Evolutionary conservation across 2,329 filamentous ascomycete species (phyloP), one percentile per base, ranked within the genome.

Genomic region (Paecilomyces variotii): DNA sequence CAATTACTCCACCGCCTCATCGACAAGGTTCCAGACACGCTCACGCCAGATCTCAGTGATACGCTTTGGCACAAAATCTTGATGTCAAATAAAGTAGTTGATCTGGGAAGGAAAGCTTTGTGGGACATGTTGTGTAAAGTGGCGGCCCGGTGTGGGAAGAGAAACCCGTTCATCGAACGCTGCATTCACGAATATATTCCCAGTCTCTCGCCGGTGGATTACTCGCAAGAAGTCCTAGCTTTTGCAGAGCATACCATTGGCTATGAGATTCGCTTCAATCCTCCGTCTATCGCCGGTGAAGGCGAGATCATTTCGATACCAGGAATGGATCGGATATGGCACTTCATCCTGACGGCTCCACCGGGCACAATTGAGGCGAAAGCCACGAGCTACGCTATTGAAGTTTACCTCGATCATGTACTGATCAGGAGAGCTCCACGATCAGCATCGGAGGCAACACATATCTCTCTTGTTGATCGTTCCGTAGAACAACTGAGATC

Each of bases 241-340:
- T 79, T 79, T 63, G 74, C 74, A 3, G 75, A 78, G 57, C 71
- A 77, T 51, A 67, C 72, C 1, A 67, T 78, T 26, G 65, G 71
- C 6, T 76, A 79, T 39, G 75, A 82, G 26, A 86, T 87, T 60
- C 72, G 80, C 0, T 88, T 87, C 64, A 63, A 81, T 78, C 61
- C 82, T 73, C 63, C 83, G 76, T 27, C 78, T 83, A 51, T 66
- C 12, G 69, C 72, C 14, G 62, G 61, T 7, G 74, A 76, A 32
- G 61, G 73, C 55, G 72, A 78, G 53, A 69, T 77, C 28, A 69
- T 79, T n/a, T 64, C 67, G n/a, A 72, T 79, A 55, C 77, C 79
- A 3, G 79, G 80, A 5, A 78, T 79, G 62, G 88, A 94, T 64
- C 82, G 91, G 59, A 77, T 96, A n/a, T 96, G 92, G 92, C 84